Percentiles rank a stretch among this genome's conserved stretches.
phyloP scores from a whole-genome alignment of 1,284 basidiomycete genomes.

The Trametes polyzona region DNA sequence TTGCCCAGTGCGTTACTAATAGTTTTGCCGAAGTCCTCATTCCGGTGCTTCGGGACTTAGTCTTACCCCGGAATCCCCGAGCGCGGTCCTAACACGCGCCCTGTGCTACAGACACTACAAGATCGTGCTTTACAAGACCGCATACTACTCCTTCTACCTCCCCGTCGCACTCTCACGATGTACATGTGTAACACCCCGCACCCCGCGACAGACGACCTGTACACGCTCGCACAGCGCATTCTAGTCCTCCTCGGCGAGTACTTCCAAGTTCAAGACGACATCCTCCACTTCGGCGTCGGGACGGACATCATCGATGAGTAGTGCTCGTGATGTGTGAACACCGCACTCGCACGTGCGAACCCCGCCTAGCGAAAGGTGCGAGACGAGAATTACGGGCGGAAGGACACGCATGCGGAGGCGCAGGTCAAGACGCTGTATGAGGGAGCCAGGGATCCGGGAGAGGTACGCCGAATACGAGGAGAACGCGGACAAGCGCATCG shows the following conservation, averaged over 20 bases:
- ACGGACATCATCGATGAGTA: constrained; percentile 99
- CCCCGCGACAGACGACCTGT: constrained; percentile 56
- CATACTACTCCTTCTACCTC: constrained; percentile 98
- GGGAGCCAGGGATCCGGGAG: constrained; percentile 69
- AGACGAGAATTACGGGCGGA: constrained; percentile 89
- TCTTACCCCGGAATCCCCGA: too few relatives aligned
- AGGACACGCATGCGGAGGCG: constrained; percentile 65
- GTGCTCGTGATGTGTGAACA: constrained; percentile 97
- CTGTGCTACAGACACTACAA: constrained; percentile 71
- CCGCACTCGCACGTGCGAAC: constrained; percentile 69
- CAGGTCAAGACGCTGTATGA: constrained; percentile 81
- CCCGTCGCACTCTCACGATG: constrained; percentile 96
- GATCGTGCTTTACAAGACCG: constrained; percentile 98
- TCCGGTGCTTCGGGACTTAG: too few relatives aligned
- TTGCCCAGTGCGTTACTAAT: too few relatives aligned
- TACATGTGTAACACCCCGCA: constrained; percentile 73
- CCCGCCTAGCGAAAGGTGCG: constrained; percentile 60
- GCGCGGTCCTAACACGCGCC: too few relatives aligned
- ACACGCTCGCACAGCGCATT: constrained; percentile 82
- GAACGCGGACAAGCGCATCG: constrained; percentile 70
- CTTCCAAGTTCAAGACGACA: constrained; percentile 99
- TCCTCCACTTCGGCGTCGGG: constrained; percentile 94
- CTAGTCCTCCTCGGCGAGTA: constrained; percentile 95
- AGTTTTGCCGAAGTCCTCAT: too few relatives aligned
- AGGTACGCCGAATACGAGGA: constrained; percentile 84